phyloP scores from a whole-genome alignment of 2,329 filamentous ascomycete species.

The Chlorencoelia australis region DNA sequence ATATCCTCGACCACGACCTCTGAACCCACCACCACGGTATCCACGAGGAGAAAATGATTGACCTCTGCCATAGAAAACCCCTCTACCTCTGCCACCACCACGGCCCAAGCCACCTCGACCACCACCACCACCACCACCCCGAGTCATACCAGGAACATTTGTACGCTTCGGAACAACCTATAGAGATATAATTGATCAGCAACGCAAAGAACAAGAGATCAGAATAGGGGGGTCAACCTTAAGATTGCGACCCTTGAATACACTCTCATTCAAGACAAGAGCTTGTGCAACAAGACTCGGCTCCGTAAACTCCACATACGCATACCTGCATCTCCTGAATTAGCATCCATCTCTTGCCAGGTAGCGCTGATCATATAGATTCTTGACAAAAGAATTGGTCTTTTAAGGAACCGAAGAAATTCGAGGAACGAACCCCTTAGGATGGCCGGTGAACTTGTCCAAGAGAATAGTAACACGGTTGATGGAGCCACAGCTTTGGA shows the following conservation, averaged over 20 bases:
- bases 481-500: slow-evolving; percentile 93
- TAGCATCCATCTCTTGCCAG: slow-evolving; percentile 48
- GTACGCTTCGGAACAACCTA: slow-evolving; percentile 87
- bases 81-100: slow-evolving; percentile 27
- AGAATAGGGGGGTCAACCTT: slow-evolving; percentile 52
- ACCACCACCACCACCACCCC: slow-evolving; percentile 52
- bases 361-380: slow-evolving; percentile 34
- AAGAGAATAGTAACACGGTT: slow-evolving; percentile 95
- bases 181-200: slow-evolving; percentile 6
- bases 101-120: slow-evolving; percentile 38
- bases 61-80: slow-evolving; percentile 13
- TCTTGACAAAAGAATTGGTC: slow-evolving; percentile 12
- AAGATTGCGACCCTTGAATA: slow-evolving; percentile 88
- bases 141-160: slow-evolving; percentile 88
- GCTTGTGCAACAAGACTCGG: slow-evolving; percentile 87
- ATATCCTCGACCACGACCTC: slow-evolving; percentile 52
- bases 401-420: slow-evolving; percentile 14
- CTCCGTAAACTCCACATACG: slow-evolving; percentile 97
- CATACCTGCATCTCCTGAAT: slow-evolving; percentile 56
- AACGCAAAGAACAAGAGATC: not conserved
- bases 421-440: slow-evolving; percentile 73
- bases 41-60: slow-evolving; percentile 37
- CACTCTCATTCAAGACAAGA: slow-evolving; percentile 88
- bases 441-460: slow-evolving; percentile 97
- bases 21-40: slow-evolving; percentile 50